phyloP scores from a whole-genome alignment of 2,329 filamentous ascomycete genomes.

The Colletotrichum simmondsii region DNA sequence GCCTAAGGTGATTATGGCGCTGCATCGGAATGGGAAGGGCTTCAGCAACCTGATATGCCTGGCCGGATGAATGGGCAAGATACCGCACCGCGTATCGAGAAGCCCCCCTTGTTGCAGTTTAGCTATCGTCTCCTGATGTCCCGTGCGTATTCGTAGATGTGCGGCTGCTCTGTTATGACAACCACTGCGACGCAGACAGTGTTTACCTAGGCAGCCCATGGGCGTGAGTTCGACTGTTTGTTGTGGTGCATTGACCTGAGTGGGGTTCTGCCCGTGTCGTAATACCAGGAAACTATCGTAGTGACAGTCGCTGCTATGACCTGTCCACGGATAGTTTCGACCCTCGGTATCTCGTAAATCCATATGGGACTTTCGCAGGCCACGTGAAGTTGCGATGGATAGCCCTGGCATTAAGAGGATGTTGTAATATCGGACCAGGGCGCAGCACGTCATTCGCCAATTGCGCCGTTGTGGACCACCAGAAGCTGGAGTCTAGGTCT shows the following conservation, averaged over 20 bases:
- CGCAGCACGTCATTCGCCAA: conserved; percentile 6
- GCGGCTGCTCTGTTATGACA: conserved; percentile 9
- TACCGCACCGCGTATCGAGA: not conserved
- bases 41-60: not conserved
- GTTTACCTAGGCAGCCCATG: not conserved
- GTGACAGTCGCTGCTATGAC: conserved; percentile 1
- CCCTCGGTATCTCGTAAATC: too few species aligned
- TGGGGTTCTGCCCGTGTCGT: not conserved
- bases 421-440: not conserved
- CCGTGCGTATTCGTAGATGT: not conserved
- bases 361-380: not conserved
- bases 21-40: too few species aligned
- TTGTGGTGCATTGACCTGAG: conserved; percentile 26
- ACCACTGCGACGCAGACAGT: conserved; percentile 16
- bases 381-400: not conserved
- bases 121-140: not conserved
- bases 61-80: too few species aligned
- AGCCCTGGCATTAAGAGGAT: not conserved
- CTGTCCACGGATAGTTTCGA: not conserved
- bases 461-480: not conserved
- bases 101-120: not conserved
- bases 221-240: conserved; percentile 9
- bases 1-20: too few species aligned
- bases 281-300: not conserved
- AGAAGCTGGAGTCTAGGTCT: conserved; percentile 1